Conservation (phyloP, 108 stramenopile species). For the Cyclostephanos invisitatus region DNA sequence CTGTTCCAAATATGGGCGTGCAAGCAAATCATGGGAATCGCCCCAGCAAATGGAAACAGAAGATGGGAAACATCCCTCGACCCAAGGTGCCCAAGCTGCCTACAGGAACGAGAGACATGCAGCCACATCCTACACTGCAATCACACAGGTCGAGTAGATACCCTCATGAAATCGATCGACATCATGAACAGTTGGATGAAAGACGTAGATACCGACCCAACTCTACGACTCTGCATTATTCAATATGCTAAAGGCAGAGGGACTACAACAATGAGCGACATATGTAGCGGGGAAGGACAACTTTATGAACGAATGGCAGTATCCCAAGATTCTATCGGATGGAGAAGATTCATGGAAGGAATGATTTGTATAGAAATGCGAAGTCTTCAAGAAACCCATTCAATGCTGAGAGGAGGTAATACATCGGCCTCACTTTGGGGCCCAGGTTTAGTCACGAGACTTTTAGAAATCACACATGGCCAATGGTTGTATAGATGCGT, state of each 20-base stretch:
- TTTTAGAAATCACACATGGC: background rate
- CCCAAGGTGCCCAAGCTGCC: background rate
- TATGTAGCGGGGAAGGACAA: background rate
- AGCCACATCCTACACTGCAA: background rate
- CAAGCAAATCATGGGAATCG: too few relatives aligned
- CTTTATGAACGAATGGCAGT: too few relatives aligned
- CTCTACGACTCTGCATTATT: background rate
- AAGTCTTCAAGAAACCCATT: too few relatives aligned
- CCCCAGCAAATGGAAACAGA: too few relatives aligned
- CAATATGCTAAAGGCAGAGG: constrained; percentile 5
- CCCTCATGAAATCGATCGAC: background rate
- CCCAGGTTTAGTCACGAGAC: background rate
- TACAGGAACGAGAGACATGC: background rate
- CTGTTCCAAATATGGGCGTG: too few relatives aligned
- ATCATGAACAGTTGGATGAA: background rate
- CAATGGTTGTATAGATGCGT: background rate
- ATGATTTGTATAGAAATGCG: too few relatives aligned
- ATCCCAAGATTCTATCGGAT: too few relatives aligned
- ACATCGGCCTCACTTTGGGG: too few relatives aligned
- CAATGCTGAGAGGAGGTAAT: too few relatives aligned
- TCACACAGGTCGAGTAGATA: background rate
- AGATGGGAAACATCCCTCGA: too few relatives aligned
- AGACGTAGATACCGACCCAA: background rate
- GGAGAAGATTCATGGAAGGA: too few relatives aligned
- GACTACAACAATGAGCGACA: too few relatives aligned